A percentile compares a stretch with the other conserved stretches of the same genome.
Evolutionary conservation across 2,329 filamentous ascomycete genomes (phyloP).

Genomic region (Colletotrichum tofieldiae): DNA sequence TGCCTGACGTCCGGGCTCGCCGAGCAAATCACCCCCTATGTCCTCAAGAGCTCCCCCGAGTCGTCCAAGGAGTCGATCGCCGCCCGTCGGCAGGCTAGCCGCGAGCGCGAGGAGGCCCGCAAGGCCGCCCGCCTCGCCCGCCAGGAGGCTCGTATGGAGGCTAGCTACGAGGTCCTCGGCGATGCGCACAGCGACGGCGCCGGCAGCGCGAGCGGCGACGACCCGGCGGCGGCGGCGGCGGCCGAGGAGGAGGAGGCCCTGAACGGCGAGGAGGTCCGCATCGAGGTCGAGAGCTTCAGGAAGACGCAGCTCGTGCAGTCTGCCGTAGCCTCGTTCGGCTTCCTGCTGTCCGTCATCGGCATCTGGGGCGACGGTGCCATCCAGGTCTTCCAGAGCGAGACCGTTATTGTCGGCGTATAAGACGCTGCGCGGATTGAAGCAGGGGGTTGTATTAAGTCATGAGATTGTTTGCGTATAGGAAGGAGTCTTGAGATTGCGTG

Average conservation of each 20-base stretch:
- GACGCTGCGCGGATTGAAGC: background rate
- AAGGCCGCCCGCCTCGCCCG: constrained; percentile 51
- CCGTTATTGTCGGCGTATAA: constrained; percentile 42
- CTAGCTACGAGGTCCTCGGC: constrained; percentile 79
- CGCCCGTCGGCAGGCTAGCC: constrained; percentile 45
- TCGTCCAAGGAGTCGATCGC: constrained; percentile 47
- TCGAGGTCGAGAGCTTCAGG: constrained; percentile 69
- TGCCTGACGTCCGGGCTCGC: constrained; percentile 73
- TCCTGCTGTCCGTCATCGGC: constrained; percentile 74
- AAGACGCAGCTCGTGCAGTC: constrained; percentile 70
- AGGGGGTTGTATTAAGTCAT: background rate
- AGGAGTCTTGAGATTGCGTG: constrained; percentile 34
- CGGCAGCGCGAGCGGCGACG: constrained; percentile 65
- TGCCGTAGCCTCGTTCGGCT: constrained; percentile 68
- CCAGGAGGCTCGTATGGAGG: constrained; percentile 69
- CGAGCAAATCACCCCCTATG: constrained; percentile 63
- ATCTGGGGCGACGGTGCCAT: constrained; percentile 76
- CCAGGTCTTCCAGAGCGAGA: constrained; percentile 44
- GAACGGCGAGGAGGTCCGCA: constrained; percentile 76
- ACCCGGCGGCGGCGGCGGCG: constrained; percentile 53
- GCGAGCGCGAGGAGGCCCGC: constrained; percentile 48
- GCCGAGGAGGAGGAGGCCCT: constrained; percentile 61
- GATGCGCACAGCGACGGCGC: constrained; percentile 64
- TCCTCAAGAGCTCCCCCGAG: constrained; percentile 52
- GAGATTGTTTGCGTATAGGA: constrained; percentile 22